Evolutionary conservation across 495 filamentous ascomycete genomes (phyloP).

Genomic region (Haplographium delicatum): DNA sequence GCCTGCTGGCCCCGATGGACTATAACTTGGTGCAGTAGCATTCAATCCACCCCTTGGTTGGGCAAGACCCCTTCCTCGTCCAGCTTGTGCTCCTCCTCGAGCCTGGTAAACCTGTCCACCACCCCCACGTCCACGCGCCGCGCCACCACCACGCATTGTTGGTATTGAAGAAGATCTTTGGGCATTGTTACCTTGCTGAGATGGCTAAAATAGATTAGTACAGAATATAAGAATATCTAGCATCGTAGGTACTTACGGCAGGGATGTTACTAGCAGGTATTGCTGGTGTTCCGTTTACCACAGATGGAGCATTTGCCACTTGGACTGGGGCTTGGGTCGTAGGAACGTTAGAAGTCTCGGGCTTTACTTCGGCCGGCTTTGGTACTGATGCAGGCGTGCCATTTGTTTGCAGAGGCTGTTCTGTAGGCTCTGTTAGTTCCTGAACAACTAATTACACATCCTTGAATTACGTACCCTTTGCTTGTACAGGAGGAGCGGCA

Average conservation of each 20-base stretch:
- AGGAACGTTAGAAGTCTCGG: conserved; percentile 1
- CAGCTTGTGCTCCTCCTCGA: conserved; percentile 36
- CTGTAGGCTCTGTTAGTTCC: too few species aligned
- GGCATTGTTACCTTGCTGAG: conserved; percentile 26
- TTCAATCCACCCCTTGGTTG: conserved; percentile 40
- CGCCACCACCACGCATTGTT: conserved; percentile 41
- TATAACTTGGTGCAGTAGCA: conserved; percentile 51
- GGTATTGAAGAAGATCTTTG: conserved; percentile 37
- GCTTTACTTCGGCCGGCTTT: conserved; percentile 17
- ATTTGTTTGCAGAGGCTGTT: conserved; percentile 3
- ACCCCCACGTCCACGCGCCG: conserved; percentile 28
- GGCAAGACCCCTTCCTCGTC: conserved; percentile 41
- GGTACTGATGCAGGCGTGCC: conserved; percentile 10
- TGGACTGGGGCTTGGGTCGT: conserved; percentile 11
- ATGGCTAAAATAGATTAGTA: conserved; percentile 31
- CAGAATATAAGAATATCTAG: conserved; percentile 31
- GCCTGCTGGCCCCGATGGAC: conserved; percentile 40
- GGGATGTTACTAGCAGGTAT: conserved; percentile 40
- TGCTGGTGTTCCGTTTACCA: conserved; percentile 11
- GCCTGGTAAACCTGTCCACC: conserved; percentile 27
- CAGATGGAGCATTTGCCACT: conserved; percentile 15
- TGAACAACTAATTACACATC: too few species aligned
- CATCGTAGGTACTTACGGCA: conserved; percentile 36
- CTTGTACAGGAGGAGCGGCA: conserved; percentile 25
- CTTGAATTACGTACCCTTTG: too few species aligned